Evolutionary conservation across 768 basidiomycete genomes (phyloP).

Genomic region (Saitozyma podzolica): DNA sequence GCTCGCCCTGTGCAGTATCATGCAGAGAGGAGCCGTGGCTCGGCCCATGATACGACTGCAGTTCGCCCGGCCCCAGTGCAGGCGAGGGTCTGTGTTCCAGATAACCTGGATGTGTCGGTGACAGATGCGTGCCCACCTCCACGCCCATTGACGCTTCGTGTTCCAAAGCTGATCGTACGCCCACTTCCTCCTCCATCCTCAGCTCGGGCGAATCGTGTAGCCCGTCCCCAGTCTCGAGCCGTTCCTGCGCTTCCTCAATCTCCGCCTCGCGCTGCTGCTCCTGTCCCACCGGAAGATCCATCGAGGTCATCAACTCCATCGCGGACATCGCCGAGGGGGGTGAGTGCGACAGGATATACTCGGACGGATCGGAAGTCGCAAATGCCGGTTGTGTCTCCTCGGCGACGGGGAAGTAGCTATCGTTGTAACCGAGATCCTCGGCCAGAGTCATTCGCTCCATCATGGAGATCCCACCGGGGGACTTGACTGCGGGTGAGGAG

Average conservation of each 20-base stretch:
- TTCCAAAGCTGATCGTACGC: conserved; percentile 15
- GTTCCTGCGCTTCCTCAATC: conserved; percentile 24
- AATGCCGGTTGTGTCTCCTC: conserved; percentile 22
- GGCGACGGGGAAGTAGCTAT: conserved; percentile 66
- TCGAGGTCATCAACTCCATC: conserved; percentile 11
- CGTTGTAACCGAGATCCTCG: conserved; percentile 87
- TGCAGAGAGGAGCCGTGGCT: neutral
- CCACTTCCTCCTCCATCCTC: conserved; percentile 12
- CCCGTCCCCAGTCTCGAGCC: conserved; percentile 23
- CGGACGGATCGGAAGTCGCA: conserved; percentile 55
- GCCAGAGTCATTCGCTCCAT: conserved; percentile 74
- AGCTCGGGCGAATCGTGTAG: conserved; percentile 13
- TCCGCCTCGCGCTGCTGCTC: conserved; percentile 15
- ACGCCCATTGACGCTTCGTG: conserved; percentile 3
- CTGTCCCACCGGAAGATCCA: conserved; percentile 17
- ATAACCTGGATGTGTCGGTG: conserved; percentile 27
- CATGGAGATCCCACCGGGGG: conserved; percentile 61
- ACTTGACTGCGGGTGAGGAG: conserved; percentile 68
- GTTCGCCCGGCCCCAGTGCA: conserved; percentile 33
- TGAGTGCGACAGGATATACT: conserved; percentile 60
- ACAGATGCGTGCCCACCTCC: conserved; percentile 29
- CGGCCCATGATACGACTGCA: conserved; percentile 1
- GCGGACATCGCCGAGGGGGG: conserved; percentile 25
- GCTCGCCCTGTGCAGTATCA: neutral
- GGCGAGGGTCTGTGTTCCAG: conserved; percentile 35